Evolutionary conservation across 495 filamentous ascomycete species (phyloP), one percentile per base, ranked within the genome.

Genomic region (Podospora pseudoanserina): DNA sequence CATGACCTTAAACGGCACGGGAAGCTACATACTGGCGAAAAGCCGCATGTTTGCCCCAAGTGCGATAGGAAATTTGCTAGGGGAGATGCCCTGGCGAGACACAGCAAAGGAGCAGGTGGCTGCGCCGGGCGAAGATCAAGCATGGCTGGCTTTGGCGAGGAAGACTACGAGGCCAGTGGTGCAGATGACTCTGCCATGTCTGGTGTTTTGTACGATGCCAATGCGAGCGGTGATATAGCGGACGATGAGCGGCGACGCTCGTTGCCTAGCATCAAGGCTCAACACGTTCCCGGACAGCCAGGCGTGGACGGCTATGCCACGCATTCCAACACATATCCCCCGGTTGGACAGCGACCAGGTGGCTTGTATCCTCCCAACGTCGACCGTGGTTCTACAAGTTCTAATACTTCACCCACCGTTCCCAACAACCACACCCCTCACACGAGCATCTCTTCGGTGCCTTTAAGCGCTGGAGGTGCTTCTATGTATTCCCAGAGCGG

Each of bases 1-100:
- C 95, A 99, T 74, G 95, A 99, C 74, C 81, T 99, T 65, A 99
- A 99, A 80, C 88, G 95, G 56, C 95, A 99, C 76, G 91, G 89
- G 58, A 98, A 98, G 77, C 85, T 99, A 19, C 95, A 99, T 75
- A 97, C 96, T 16, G 95, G 95, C 18, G 95, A 99, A 79, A 89
- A 96, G 70, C 93, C 94, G 13, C 95, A 98, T 73, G 90, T 93
- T 13, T 99, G 95, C 71, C 89, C 91, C 32, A 97, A 94, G 76
- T 99, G 95, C 74, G 92, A 94, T 55, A 87, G 95, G 64, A 90
- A 92, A 65, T 99, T 99, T 80, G 95, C 95, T 32, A 90, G 95
- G 67, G 95, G 95, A 5, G 95, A 99, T 79, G 95, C 95, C 18
- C 79, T 99, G 27, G 95, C 95, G 32, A 87, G 95, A 60, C 95